Base-by-base conservation (phyloP, 768 basidiomycete species). In the Leccinum broughii region DNA sequence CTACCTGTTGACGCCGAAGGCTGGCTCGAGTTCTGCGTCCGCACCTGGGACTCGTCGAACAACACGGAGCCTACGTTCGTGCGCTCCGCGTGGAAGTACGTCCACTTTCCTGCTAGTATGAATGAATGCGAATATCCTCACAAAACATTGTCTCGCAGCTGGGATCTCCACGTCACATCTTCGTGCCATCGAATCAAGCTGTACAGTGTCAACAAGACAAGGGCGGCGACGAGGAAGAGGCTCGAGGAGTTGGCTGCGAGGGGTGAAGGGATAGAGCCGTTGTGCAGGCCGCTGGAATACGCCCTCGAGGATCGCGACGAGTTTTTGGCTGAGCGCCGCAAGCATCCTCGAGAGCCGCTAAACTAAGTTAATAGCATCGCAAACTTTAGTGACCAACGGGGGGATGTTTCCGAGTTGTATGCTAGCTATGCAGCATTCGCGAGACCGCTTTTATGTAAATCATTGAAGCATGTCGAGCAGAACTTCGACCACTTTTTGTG, bases 31-130 rank as follows among this genome's bases (percentile, higher is more conserved):
- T 80, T 84, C 71, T 81, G 80, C 58, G 81, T 81, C 22, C 79
- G 83, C 53, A 79, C 80, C 0, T 85, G 83, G 83, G 83, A 84
- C 62, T 81, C 81, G n/a, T 80, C 81, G 8, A 81, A 81, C 70
- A 84, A 85, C 64, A 84, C 82, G 3, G 79, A 84, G 67, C 83
- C 83, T 17, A 83, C 83, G 13, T 81, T 77, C 58, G 79, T 83
- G 15, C 79, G 82, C 50, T 83, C 81, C 7, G 77, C 82, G 4
- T 83, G 81, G 82, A 83, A 83, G 82, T 82, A 60, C 58, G 80
- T 41, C 2, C 14, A 37, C 41, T 41, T 41, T 0, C 7, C n/a
- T 44, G 39, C 37, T 41, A 41, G n/a, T 5, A 41, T 35, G 1
- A 34, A 7, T 37, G 35, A 7, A 37, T 7, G 41, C 4, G 9